Evolutionary conservation across 164 flowering plant species (phyloP).

Genomic region (Chimonanthus salicifolius): DNA sequence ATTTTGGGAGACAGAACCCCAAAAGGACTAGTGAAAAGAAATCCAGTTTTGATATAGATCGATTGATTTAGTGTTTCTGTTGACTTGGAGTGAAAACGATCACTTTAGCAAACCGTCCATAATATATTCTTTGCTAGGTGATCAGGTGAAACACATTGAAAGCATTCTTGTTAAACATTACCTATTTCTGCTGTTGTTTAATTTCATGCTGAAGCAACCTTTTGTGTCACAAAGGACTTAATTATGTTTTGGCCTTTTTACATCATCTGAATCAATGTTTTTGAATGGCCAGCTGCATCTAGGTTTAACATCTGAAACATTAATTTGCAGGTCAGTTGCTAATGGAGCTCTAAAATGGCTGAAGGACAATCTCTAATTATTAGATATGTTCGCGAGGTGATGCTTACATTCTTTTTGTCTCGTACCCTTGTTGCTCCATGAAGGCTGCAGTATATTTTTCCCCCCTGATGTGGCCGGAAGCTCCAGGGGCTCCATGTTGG

Average conservation of each 20-base stretch:
- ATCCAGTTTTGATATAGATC: no score
- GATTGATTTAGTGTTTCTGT: no score
- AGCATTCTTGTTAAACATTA: not conserved
- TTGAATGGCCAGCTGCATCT: not conserved
- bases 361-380: conserved; percentile 59
- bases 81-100: no score
- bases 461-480: not conserved
- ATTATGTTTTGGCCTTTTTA: no score
- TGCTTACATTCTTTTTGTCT: conserved; percentile 5
- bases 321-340: conserved; percentile 62
- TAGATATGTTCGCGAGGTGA: conserved; percentile 1
- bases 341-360: conserved; percentile 84
- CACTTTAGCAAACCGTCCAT: not conserved
- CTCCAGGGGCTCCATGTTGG: not conserved
- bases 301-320: not conserved
- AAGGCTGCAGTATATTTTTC: conserved; percentile 16
- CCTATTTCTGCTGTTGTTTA: not conserved
- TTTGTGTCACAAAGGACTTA: not conserved
- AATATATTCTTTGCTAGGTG: not conserved
- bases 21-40: no score
- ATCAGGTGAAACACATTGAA: not conserved
- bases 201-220: not conserved
- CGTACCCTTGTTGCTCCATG: conserved; percentile 4
- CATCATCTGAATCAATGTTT: not conserved
- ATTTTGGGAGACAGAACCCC: no score